Evolutionary conservation across 2,329 filamentous ascomycete genomes (phyloP), one percentile per base, ranked within the genome.

Genomic region (Colletotrichum destructivum): DNA sequence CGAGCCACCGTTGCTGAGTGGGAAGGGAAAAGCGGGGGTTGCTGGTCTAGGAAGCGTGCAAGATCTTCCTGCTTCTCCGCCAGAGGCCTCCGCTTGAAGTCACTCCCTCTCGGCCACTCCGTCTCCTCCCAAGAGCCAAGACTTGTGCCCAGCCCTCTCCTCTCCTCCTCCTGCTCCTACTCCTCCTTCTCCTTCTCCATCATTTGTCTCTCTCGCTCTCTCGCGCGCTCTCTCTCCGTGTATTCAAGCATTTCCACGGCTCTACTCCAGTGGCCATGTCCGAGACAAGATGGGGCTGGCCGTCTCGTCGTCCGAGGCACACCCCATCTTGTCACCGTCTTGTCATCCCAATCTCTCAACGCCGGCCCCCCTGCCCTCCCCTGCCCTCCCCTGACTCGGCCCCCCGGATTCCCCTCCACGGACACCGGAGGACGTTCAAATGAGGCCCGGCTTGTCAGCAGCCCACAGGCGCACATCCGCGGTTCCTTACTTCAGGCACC

Each of bases 51-150:
- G 46, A 68, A 63, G 64, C 52, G 57, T 69, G 52, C 59, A 68
- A 71, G 59, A 69, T 69, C 52, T 69, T 69, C 69, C 69, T 60
- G 31, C 18, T 59, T 60, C 69, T 69, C 69, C 69, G 69, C 69
- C 65, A 71, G 69, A 71, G 69, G 69, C 69, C 69, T 71, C 69
- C 69, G 65, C 69, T 71, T 52, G 51, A 49, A 47, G 65, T 62
- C 69, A 60, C 65, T 69, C 38, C 42, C 55, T 57, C 31, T 71
- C 65, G 57, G 65, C 40, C 69, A 60, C 59, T 62, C 69, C 65
- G 59, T 69, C 61, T 62, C 51, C 51, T 47, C 49, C 51, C 31
- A 54, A 46, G 38, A 4, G 57, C 38, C 65, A 44, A 66, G 54
- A 54, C 56, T 46, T 66, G 12, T 42, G 64, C 44, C 64, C 46